Base-by-base conservation (phyloP, 768 basidiomycete species). In the Epithele typhae region DNA sequence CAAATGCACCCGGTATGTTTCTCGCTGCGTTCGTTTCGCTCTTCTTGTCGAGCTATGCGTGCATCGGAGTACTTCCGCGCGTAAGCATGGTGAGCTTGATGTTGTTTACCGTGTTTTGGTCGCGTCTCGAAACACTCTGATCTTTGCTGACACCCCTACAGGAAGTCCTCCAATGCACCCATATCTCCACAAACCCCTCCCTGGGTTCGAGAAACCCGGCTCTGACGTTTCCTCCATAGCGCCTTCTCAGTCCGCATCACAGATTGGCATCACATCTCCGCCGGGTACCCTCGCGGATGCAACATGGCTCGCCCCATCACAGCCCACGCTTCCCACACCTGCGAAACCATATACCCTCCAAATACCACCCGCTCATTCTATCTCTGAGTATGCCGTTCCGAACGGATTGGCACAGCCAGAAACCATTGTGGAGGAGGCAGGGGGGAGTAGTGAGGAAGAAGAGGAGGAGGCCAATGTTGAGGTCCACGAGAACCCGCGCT, bases 191-290 rank as follows among this genome's bases (percentile, higher is more conserved):
- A 57, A 59, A 33, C 58, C 54, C 17, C 46, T 58, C 1, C 57
- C 57, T 5, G 51, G 24, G 2, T 33, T 38, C 33, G 55, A 53
- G 18, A 46, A 54, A 35, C 15, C 30, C 15, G 49, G 50, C 10
- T 79, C 81, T 44, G 79, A 82, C 60, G 60, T 75, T 12, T 80
- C 78, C n/a, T 85, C 84, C 1, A 67, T 87, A 51, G 76, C 79
- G 0, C 85, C 84, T n/a, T 87, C 85, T 5, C 86, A 87, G 52
- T 86, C 84, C 2, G 82, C 82, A 2, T 87, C 86, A 15, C 83
- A 88, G 63, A 69, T 74, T 40, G 65, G 66, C 37, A 46, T 42
- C 8, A 36, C 41, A 33, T 37, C 43, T 11, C 33, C 44, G 4
- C 35, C 37, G 18, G 37, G 35, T 22, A 36, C 46, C 3, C 34